Conservation (phyloP, 371 early-diverging fungal species). For the Haplosporangium sp. region DNA sequence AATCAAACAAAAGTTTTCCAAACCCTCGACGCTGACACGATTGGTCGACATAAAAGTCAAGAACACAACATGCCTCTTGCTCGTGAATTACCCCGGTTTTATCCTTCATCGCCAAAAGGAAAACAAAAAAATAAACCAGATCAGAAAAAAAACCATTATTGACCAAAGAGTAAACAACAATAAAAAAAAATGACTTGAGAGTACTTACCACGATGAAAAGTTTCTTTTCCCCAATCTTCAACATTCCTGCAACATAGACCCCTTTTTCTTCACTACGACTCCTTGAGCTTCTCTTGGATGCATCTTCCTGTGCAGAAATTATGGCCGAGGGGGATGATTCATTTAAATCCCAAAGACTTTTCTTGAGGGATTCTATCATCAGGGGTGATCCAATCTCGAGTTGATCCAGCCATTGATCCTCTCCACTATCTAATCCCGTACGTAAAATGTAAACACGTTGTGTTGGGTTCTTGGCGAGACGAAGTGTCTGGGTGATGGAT, state of each 20-base stretch:
- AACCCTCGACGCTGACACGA: slow-evolving; percentile 47
- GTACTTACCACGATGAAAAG: slow-evolving; percentile 42
- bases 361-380: slow-evolving; percentile 32
- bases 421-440: slow-evolving; percentile 42
- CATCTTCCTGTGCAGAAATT: slow-evolving; percentile 14
- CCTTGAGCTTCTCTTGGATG: slow-evolving; percentile 9
- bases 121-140: slow-evolving; percentile 4
- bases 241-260: slow-evolving; percentile 53
- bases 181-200: neutral
- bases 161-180: neutral
- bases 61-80: slow-evolving; percentile 47
- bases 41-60: slow-evolving; percentile 51
- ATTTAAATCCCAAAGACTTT: slow-evolving; percentile 18
- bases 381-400: slow-evolving; percentile 42
- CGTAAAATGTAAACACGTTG: slow-evolving; percentile 52
- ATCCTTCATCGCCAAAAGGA: slow-evolving; percentile 20
- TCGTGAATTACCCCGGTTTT: slow-evolving; percentile 45
- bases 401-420: slow-evolving; percentile 46
- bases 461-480: slow-evolving; percentile 48
- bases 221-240: slow-evolving; percentile 55
- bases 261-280: slow-evolving; percentile 43
- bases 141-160: neutral
- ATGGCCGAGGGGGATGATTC: neutral
- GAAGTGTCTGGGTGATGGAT: slow-evolving; percentile 42
- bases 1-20: slow-evolving; percentile 50